Evolutionary conservation across 768 basidiomycete species (phyloP).

Genomic region (Suillus occidentalis): DNA sequence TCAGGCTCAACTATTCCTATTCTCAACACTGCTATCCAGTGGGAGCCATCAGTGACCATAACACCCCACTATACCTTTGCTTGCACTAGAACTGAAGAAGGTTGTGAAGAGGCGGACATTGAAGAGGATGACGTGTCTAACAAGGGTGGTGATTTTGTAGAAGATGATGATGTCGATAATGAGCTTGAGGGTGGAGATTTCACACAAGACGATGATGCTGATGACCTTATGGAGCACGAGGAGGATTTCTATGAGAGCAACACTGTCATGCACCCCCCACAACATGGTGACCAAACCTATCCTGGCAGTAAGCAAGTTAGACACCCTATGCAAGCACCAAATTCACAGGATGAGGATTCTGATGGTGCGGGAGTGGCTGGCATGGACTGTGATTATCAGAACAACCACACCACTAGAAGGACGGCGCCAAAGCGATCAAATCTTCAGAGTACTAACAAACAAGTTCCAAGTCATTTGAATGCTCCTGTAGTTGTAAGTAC

Average conservation of each 20-base stretch:
- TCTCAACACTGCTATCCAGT: not conserved
- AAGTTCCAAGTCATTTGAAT: not conserved
- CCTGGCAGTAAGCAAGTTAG: not conserved
- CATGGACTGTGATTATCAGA: not conserved
- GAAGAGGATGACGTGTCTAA: too few relatives aligned
- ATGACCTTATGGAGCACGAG: not conserved
- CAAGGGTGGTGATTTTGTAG: too few relatives aligned
- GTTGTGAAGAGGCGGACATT: not conserved
- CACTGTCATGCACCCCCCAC: not conserved
- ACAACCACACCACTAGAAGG: not conserved
- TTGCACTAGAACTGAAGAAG: not conserved
- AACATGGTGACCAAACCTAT: not conserved
- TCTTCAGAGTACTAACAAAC: not conserved
- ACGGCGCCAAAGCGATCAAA: not conserved
- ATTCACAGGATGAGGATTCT: not conserved
- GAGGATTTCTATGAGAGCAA: not conserved
- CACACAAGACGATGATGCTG: too few relatives aligned
- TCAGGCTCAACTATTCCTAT: not conserved
- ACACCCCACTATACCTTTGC: not conserved
- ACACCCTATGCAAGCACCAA: not conserved
- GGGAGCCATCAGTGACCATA: not conserved
- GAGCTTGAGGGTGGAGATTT: too few relatives aligned
- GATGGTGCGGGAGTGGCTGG: not conserved
- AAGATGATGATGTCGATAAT: too few relatives aligned
- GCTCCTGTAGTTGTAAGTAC: not conserved